phyloP scores from a whole-genome alignment of 2,329 filamentous ascomycete species.

The Penicillium expansum region DNA sequence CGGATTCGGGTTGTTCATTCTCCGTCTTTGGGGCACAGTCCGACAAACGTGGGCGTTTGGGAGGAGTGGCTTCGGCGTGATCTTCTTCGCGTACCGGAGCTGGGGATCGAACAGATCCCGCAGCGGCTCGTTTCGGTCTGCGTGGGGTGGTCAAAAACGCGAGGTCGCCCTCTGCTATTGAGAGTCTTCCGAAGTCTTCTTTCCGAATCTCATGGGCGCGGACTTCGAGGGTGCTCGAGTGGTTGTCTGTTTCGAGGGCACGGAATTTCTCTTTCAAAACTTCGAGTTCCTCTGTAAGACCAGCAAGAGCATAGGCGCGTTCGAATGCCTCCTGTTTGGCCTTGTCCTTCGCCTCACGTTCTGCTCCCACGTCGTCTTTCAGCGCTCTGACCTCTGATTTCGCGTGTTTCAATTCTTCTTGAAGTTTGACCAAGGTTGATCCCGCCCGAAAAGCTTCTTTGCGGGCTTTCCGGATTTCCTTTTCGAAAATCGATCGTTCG shows the following conservation, averaged over 20 bases:
- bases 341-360: constrained; percentile 48
- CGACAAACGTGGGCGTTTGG: constrained; percentile 35
- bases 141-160: constrained; percentile 33
- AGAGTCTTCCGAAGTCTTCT: constrained; percentile 28
- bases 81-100: constrained; percentile 11
- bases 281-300: constrained; percentile 46
- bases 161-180: constrained; percentile 34
- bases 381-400: constrained; percentile 48
- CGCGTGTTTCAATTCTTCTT: constrained; percentile 50
- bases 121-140: constrained; percentile 35
- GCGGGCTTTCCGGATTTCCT: constrained; percentile 54
- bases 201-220: constrained; percentile 33
- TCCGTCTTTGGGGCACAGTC: constrained; percentile 23
- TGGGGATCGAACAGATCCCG: constrained; percentile 27
- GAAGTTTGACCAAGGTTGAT: constrained; percentile 53
- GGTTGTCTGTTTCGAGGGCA: constrained; percentile 39
- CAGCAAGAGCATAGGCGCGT: constrained; percentile 46
- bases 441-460: constrained; percentile 60
- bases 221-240: constrained; percentile 33
- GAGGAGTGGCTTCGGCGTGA: constrained; percentile 30
- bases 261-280: constrained; percentile 43
- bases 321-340: constrained; percentile 50
- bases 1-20: constrained; percentile 28
- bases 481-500: constrained; percentile 53
- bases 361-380: constrained; percentile 52